These are phyloP conservation scores for Coemansia sp. DNA, from an alignment of 192 early-diverging fungal genomes.

Conservation along the genomic window DNA sequence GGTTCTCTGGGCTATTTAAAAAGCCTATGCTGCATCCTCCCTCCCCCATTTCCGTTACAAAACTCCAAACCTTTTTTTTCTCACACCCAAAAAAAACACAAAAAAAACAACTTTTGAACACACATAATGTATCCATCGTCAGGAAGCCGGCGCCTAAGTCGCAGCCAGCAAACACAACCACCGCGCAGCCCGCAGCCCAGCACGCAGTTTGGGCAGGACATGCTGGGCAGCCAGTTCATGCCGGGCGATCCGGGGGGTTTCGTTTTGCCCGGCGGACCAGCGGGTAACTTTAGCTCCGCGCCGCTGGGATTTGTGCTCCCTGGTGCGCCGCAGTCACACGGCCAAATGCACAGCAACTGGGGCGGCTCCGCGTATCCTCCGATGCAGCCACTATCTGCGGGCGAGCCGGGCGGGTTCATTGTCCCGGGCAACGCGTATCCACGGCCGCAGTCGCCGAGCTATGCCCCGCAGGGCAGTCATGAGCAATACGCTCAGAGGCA, in stretches of 20 bases:
- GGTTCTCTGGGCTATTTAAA: too few species aligned
- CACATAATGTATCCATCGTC: constrained; percentile 5
- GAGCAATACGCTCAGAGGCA: constrained; percentile 1
- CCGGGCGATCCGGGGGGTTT: constrained; percentile 43
- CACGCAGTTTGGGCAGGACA: not conserved
- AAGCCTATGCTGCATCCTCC: not conserved
- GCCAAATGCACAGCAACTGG: not conserved
- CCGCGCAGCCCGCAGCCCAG: not conserved
- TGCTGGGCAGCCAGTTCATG: constrained; percentile 26
- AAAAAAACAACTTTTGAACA: not conserved
- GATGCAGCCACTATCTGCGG: not conserved
- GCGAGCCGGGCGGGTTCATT: constrained; percentile 29
- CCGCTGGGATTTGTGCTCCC: constrained; percentile 38
- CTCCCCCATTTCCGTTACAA: not conserved
- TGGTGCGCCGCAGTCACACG: constrained; percentile 1
- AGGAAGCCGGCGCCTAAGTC: constrained; percentile 6
- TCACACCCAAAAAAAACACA: too few species aligned
- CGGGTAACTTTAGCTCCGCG: not conserved
- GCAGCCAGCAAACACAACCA: not conserved
- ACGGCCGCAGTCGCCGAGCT: constrained; percentile 8
- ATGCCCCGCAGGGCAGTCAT: too few species aligned
- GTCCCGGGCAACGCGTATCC: constrained; percentile 10
- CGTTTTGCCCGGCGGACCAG: constrained; percentile 14
- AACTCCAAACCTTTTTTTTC: not conserved
- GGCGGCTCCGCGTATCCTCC: constrained; percentile 2